A percentile compares a stretch with the other conserved stretches of the same genome.
Evolutionary conservation across 2,329 filamentous ascomycete species (phyloP).

Genomic region (Nigrospora sphaerica): DNA sequence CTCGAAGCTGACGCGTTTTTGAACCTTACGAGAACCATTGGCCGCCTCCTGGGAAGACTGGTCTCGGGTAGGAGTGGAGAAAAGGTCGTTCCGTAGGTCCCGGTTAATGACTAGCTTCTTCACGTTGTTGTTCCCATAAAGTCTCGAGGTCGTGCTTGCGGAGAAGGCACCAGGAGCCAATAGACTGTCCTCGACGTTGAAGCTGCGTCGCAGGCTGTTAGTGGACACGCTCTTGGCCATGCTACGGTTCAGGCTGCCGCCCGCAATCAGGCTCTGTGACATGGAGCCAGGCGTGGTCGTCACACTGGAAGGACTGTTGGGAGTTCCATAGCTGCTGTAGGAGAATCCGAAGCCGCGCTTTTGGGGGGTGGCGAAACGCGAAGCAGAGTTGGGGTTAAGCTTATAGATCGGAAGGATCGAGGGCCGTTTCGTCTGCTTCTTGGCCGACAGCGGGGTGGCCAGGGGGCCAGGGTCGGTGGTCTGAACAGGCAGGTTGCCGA

Average conservation of each 20-base stretch:
- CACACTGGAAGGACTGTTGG: slow-evolving; percentile 60
- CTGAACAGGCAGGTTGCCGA: slow-evolving; percentile 55
- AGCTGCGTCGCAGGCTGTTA: slow-evolving; percentile 76
- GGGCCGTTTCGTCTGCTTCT: slow-evolving; percentile 67
- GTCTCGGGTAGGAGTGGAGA: slow-evolving; percentile 52
- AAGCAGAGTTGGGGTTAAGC: slow-evolving; percentile 72
- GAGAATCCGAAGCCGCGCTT: slow-evolving; percentile 87
- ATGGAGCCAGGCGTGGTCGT: slow-evolving; percentile 63
- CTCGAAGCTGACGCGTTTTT: slow-evolving; percentile 92
- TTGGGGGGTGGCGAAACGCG: slow-evolving; percentile 75
- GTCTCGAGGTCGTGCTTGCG: slow-evolving; percentile 54
- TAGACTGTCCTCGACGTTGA: slow-evolving; percentile 78
- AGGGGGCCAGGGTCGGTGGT: slow-evolving; percentile 75
- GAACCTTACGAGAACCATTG: slow-evolving; percentile 48
- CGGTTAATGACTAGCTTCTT: slow-evolving; percentile 93
- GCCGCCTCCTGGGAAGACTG: slow-evolving; percentile 32
- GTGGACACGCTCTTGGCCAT: slow-evolving; percentile 84
- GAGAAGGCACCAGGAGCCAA: slow-evolving; percentile 81
- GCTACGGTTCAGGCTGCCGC: slow-evolving; percentile 60
- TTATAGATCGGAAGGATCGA: slow-evolving; percentile 82
- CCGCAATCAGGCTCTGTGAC: slow-evolving; percentile 57
- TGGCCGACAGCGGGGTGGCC: slow-evolving; percentile 78
- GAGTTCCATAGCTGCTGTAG: slow-evolving; percentile 86
- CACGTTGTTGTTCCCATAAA: slow-evolving; percentile 63
- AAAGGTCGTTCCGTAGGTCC: slow-evolving; percentile 68